A percentile compares a stretch with the other conserved stretches of the same genome.
phyloP scores from a whole-genome alignment of 805 yeast species.

The Candida coquimbonensis region DNA sequence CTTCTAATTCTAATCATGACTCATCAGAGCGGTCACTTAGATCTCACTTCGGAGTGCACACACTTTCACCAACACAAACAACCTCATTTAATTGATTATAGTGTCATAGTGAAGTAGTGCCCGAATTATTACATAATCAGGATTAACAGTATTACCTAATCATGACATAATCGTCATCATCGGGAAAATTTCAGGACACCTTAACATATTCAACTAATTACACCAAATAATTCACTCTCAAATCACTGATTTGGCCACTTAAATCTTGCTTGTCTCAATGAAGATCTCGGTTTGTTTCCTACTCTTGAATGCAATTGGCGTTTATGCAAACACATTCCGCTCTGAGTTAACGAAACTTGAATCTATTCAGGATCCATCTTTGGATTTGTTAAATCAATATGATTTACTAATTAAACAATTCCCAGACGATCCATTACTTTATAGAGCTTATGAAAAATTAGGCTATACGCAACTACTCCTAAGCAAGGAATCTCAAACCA shows the following conservation, averaged over 20 bases:
- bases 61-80: too few relatives aligned
- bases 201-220: not conserved
- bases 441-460: slow-evolving; percentile 48
- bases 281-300: not conserved
- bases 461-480: slow-evolving; percentile 56
- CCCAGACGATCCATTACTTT: slow-evolving; percentile 18
- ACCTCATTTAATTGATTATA: too few relatives aligned
- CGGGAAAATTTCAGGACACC: not conserved
- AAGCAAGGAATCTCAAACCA: slow-evolving; percentile 47
- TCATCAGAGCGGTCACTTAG: not conserved
- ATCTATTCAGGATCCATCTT: slow-evolving; percentile 18
- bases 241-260: too few relatives aligned
- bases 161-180: not conserved
- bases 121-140: not conserved
- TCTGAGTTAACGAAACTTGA: slow-evolving; percentile 13
- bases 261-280: not conserved
- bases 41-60: not conserved
- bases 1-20: too few relatives aligned
- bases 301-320: not conserved
- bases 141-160: not conserved
- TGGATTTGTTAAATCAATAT: slow-evolving; percentile 14
- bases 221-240: not conserved
- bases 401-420: slow-evolving; percentile 12
- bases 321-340: not conserved
- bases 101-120: not conserved